Evolutionary conservation across 2,329 filamentous ascomycete genomes (phyloP).

Genomic region (Penicillium decumbens): DNA sequence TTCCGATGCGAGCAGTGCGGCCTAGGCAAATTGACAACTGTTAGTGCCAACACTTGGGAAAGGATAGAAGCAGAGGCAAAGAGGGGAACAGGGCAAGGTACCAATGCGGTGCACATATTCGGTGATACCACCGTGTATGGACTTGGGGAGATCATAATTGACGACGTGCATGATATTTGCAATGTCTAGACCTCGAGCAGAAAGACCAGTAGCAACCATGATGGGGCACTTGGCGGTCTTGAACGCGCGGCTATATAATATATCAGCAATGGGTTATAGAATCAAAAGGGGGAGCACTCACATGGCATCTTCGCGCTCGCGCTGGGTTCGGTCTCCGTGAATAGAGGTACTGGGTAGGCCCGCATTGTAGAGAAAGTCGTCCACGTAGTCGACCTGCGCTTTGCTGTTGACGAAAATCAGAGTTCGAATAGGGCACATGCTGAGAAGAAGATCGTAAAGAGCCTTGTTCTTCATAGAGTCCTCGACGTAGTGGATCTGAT

Average conservation of each 20-base stretch:
- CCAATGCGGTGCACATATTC: constrained; percentile 95
- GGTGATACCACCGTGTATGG: constrained; percentile 75
- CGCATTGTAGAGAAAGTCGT: constrained; percentile 80
- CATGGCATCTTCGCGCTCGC: constrained; percentile 87
- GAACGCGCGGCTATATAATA: constrained; percentile 62
- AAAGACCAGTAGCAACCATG: constrained; percentile 78
- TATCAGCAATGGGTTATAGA: neutral
- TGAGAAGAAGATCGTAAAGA: constrained; percentile 67
- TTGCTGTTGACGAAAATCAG: constrained; percentile 89
- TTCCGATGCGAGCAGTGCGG: constrained; percentile 89
- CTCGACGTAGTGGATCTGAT: constrained; percentile 61
- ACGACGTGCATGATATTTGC: constrained; percentile 83
- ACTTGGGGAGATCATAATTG: constrained; percentile 81
- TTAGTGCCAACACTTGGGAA: neutral
- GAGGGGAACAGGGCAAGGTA: constrained; percentile 42
- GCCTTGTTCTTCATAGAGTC: constrained; percentile 63
- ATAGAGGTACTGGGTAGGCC: constrained; percentile 81
- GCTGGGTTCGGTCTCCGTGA: constrained; percentile 79
- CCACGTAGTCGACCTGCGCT: constrained; percentile 70
- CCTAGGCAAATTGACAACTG: constrained; percentile 47
- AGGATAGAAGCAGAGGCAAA: neutral
- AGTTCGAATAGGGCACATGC: constrained; percentile 67
- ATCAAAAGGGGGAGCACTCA: constrained; percentile 36
- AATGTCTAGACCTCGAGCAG: constrained; percentile 84
- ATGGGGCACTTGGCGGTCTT: constrained; percentile 69